Evolutionary conservation across 225 moss, liverwort and hornwort genomes (phyloP).

Genomic region (Thuidium tamariscinum): DNA sequence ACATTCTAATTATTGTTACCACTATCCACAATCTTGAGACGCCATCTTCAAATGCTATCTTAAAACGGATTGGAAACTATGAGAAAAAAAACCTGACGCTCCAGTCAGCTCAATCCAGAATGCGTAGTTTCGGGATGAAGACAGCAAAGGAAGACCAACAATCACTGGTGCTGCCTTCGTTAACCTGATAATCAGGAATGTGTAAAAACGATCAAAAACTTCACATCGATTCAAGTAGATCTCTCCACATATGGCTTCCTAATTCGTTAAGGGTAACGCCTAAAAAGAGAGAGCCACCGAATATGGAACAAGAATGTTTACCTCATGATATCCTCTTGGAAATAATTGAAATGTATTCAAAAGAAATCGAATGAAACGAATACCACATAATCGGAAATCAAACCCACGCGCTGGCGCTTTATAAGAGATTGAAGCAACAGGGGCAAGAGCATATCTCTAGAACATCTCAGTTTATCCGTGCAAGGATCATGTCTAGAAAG

Average conservation of each 20-base stretch:
- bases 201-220: neutral
- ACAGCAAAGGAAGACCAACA: slow-evolving; percentile 66
- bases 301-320: neutral
- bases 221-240: neutral
- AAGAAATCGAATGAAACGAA: neutral
- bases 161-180: slow-evolving; percentile 38
- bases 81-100: slow-evolving; percentile 38
- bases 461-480: neutral
- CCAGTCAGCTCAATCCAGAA: slow-evolving; percentile 65
- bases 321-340: neutral
- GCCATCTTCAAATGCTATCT: neutral
- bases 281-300: neutral
- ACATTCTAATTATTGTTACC: neutral
- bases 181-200: slow-evolving; percentile 17
- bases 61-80: neutral
- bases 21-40: neutral
- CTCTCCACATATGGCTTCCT: neutral
- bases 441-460: neutral
- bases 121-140: slow-evolving; percentile 43
- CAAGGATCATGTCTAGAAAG: neutral
- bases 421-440: neutral
- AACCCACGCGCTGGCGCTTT: neutral
- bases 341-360: neutral
- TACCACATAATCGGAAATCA: neutral
- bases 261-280: neutral